Base-by-base conservation (phyloP, 192 early-diverging fungal genomes). In the Spizellomyces sp. region DNA sequence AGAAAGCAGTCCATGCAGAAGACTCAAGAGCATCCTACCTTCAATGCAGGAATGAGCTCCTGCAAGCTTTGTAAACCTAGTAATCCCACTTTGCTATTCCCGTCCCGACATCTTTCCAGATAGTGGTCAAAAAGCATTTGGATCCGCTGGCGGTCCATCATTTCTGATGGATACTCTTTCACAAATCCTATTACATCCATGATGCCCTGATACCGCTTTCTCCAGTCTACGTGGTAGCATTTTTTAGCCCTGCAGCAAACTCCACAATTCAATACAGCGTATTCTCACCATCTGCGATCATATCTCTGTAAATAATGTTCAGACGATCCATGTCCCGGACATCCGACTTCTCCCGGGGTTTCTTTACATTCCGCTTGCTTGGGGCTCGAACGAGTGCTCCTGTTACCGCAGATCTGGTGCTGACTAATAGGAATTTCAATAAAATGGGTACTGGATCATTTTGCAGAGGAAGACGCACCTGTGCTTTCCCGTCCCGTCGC, bases 71-170 rank as follows among this genome's bases (percentile, higher is more conserved):
- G 67, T 7, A 72, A 46, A 15, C 64, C 64, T 3, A 9, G 2
- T 15, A 72, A 27, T 12, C n/a, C 48, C 8, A 72, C 70, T 48
- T 72, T 72, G 27, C 22, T 48, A 42, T 72, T 72, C 9, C 70
- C 70, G 46, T 72, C 70, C 1, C 46, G n/a, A 6, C 67, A 71
- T 21, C 70, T 27, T n/a, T 72, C 70, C 41, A 48, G n/a, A 14
- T 47, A 22, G 10, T 71, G 15, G 43, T 72, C 70, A 15, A 71
- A 42, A 4, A 72, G 45, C 12, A 21, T 22, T 42, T 55, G 67
- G 12, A 54, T 71, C 10, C n/a, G 54, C 54, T 62, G 66, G 19
- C 54, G 66, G 22, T 62, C 48, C 12, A 54, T 54, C 9, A 68
- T 22, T 14, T 52, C 66, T 21, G 10, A 12, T 45, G 63, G 36